Evolutionary conservation across 2,329 filamentous ascomycete species (phyloP).

Genomic region (Clonostachys rhizophaga): DNA sequence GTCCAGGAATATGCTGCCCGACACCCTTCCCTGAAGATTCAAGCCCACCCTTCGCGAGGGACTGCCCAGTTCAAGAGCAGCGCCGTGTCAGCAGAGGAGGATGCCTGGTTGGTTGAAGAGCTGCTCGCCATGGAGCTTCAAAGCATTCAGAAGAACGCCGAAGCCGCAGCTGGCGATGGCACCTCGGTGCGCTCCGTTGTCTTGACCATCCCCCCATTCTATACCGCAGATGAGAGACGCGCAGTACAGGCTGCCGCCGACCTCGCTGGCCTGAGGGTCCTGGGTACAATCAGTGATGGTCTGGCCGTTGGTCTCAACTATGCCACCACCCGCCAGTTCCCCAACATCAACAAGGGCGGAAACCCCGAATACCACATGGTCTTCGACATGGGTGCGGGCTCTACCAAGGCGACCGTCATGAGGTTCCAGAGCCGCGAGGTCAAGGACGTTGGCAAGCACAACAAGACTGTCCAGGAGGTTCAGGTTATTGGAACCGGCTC

Average conservation of each 20-base stretch:
- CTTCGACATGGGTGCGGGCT: constrained; percentile 97
- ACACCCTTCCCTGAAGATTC: constrained; percentile 74
- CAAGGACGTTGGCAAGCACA: constrained; percentile 88
- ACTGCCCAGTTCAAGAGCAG: constrained; percentile 82
- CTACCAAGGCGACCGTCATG: constrained; percentile 83
- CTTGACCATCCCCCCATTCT: constrained; percentile 86
- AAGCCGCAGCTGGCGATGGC: constrained; percentile 72
- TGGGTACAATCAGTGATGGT: constrained; percentile 83
- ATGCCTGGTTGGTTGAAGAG: constrained; percentile 80
- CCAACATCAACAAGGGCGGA: constrained; percentile 73
- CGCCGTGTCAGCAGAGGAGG: constrained; percentile 55
- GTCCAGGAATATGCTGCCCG: constrained; percentile 68
- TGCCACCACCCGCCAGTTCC: constrained; percentile 86
- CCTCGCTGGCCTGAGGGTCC: constrained; percentile 80
- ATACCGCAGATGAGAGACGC: constrained; percentile 83
- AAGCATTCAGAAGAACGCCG: constrained; percentile 85
- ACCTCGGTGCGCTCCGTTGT: constrained; percentile 75
- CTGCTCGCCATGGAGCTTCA: constrained; percentile 94
- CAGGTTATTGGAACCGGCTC: constrained; percentile 81
- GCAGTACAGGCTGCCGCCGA: constrained; percentile 81
- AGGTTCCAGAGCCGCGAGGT: constrained; percentile 84
- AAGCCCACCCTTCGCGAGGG: constrained; percentile 51
- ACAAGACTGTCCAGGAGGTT: constrained; percentile 97
- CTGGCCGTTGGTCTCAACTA: constrained; percentile 93
- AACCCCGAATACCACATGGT: constrained; percentile 90